Evolutionary conservation across 441 rosid genomes (phyloP).

Genomic region (Aquilaria agallochum): DNA sequence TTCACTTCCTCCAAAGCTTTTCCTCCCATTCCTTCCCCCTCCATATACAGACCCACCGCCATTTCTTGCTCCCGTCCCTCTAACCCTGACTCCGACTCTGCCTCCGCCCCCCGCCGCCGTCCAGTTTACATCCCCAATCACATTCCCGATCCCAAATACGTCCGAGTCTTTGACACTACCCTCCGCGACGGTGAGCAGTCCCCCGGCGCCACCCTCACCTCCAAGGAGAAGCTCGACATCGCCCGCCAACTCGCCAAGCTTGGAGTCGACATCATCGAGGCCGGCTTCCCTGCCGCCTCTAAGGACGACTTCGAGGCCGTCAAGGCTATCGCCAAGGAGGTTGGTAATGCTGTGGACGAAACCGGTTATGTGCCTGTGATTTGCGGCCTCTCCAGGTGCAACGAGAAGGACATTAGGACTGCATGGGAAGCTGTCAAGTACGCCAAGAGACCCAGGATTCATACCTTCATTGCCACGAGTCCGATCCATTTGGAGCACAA

Average conservation of each 20-base stretch:
- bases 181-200: constrained; percentile 98
- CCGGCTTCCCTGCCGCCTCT: constrained; percentile 88
- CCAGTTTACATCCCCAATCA: constrained; percentile 67
- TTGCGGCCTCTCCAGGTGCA: constrained; percentile 85
- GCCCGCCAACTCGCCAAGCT: constrained; percentile 82
- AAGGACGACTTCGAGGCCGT: constrained; percentile 86
- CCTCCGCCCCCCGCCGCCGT: constrained; percentile 22
- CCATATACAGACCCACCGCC: constrained; percentile 16
- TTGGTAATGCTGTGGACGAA: constrained; percentile 55
- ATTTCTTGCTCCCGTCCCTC: constrained; percentile 28
- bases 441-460: constrained; percentile 81
- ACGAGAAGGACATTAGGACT: constrained; percentile 63
- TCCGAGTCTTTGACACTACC: constrained; percentile 88
- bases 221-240: constrained; percentile 78
- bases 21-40: not conserved
- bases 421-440: constrained; percentile 92
- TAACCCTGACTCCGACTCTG: constrained; percentile 12
- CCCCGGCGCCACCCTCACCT: constrained; percentile 82
- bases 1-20: constrained; percentile 1
- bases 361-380: constrained; percentile 83
- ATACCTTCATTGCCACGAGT: constrained; percentile 84
- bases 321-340: constrained; percentile 55
- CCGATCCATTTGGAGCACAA: constrained; percentile 80
- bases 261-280: constrained; percentile 89
- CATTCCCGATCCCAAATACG: constrained; percentile 66